phyloP scores from a whole-genome alignment of 2,329 filamentous ascomycete species.

The Monilinia polystroma region DNA sequence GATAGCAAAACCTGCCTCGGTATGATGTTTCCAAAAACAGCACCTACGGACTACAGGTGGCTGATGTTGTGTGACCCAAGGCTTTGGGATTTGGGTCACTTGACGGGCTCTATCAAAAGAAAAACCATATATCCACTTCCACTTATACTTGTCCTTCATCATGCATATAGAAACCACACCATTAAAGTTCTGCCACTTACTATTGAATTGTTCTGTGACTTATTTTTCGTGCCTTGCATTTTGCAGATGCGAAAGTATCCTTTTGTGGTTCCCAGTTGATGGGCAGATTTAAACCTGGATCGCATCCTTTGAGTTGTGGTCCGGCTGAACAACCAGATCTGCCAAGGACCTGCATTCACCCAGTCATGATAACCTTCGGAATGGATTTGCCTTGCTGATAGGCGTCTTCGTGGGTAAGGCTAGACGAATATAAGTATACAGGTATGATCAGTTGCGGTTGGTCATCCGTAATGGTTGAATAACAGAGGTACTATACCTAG shows the following conservation, averaged over 20 bases:
- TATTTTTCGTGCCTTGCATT: conserved; percentile 23
- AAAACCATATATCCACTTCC: background rate
- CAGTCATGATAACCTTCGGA: background rate
- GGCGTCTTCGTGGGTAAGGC: background rate
- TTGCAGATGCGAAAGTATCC: conserved; percentile 18
- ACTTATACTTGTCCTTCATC: background rate
- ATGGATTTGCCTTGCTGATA: background rate
- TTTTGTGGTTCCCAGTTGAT: conserved; percentile 2
- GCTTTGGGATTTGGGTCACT: conserved; percentile 13
- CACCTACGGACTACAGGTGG: background rate
- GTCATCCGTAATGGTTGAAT: background rate
- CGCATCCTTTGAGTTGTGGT: background rate
- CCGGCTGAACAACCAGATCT: background rate
- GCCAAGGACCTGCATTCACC: conserved; percentile 6
- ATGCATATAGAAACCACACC: background rate
- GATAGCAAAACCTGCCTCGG: background rate
- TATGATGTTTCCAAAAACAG: background rate
- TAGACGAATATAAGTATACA: background rate
- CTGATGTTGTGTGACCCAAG: conserved; percentile 10
- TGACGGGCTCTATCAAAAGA: background rate
- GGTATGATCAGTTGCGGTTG: background rate
- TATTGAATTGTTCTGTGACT: conserved; percentile 1
- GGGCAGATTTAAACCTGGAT: conserved; percentile 6
- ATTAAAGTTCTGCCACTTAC: conserved; percentile 5
- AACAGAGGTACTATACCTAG: background rate